Evolutionary conservation across 2,329 filamentous ascomycete species (phyloP).

Genomic region (Chaetomium strumarium): DNA sequence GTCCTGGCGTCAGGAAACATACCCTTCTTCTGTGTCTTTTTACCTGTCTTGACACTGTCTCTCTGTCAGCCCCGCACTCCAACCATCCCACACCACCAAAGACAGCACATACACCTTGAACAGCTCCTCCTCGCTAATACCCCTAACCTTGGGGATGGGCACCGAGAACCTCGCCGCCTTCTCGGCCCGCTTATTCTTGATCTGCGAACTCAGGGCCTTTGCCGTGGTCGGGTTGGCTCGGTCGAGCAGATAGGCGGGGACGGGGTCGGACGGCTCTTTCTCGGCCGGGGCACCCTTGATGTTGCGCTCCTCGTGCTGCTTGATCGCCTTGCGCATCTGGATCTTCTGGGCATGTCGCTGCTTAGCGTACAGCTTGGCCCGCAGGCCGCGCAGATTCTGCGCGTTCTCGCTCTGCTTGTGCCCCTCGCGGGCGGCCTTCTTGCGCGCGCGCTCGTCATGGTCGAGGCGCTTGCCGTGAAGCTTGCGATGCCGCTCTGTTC

Average conservation of each 20-base stretch:
- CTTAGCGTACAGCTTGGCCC: constrained; percentile 90
- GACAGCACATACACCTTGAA: constrained; percentile 50
- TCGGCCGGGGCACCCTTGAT: constrained; percentile 77
- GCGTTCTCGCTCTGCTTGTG: constrained; percentile 86
- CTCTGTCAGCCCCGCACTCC: constrained; percentile 12
- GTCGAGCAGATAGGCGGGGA: constrained; percentile 92
- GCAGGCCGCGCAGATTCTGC: constrained; percentile 84
- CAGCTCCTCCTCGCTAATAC: constrained; percentile 94
- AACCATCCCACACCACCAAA: background rate
- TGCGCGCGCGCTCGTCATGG: constrained; percentile 83
- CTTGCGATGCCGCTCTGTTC: constrained; percentile 26
- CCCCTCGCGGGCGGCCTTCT: constrained; percentile 79
- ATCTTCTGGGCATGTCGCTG: constrained; percentile 97
- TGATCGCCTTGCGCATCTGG: constrained; percentile 92
- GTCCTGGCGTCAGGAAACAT: background rate
- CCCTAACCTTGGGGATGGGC: constrained; percentile 87
- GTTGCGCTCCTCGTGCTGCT: constrained; percentile 91
- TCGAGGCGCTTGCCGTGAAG: constrained; percentile 52
- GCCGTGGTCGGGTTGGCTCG: constrained; percentile 46
- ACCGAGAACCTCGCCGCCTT: constrained; percentile 93
- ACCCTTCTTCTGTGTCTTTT: constrained; percentile 81
- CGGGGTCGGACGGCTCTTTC: constrained; percentile 72
- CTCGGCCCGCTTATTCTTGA: constrained; percentile 92
- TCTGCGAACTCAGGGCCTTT: constrained; percentile 54
- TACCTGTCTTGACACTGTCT: constrained; percentile 85